Evolutionary conservation across 2,329 filamentous ascomycete species (phyloP).

Genomic region (Didymellaceae sp.): DNA sequence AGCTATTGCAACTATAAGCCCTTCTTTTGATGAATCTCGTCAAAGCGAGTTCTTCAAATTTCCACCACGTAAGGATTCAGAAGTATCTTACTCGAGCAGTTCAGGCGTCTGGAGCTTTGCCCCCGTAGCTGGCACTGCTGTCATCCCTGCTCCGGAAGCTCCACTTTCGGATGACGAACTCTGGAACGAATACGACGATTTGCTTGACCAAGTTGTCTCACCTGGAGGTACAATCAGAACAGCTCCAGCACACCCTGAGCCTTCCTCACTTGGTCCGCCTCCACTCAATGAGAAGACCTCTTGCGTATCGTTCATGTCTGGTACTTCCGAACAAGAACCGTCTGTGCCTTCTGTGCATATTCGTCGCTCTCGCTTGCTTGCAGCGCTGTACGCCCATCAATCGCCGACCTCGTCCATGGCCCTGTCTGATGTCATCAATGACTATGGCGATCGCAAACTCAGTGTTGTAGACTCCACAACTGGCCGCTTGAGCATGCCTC

Average conservation of each 20-base stretch:
- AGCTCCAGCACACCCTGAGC: constrained; percentile 18
- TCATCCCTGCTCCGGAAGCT: constrained; percentile 67
- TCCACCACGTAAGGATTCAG: constrained; percentile 74
- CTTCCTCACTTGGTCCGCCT: constrained; percentile 40
- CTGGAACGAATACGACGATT: constrained; percentile 93
- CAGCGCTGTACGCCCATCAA: constrained; percentile 57
- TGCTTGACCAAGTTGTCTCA: constrained; percentile 74
- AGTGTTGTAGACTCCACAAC: constrained; percentile 47
- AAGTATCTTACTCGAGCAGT: constrained; percentile 69
- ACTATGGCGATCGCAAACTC: constrained; percentile 55
- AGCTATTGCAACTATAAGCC: constrained; percentile 46
- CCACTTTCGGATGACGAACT: constrained; percentile 82
- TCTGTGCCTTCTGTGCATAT: constrained; percentile 49
- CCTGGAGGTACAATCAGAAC: constrained; percentile 15
- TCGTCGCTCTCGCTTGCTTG: constrained; percentile 59
- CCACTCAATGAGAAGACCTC: constrained; percentile 35
- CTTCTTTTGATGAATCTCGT: constrained; percentile 38
- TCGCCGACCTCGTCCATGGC: constrained; percentile 61
- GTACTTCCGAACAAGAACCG: constrained; percentile 29
- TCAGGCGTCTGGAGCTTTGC: constrained; percentile 67
- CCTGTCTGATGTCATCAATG: constrained; percentile 60
- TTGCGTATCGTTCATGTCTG: constrained; percentile 39
- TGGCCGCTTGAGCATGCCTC: constrained; percentile 47
- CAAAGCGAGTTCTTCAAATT: constrained; percentile 75
- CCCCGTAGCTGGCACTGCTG: constrained; percentile 64